Evolutionary conservation across 768 basidiomycete genomes (phyloP), one percentile per base, ranked within the genome.

Genomic region (Boletales sp.): DNA sequence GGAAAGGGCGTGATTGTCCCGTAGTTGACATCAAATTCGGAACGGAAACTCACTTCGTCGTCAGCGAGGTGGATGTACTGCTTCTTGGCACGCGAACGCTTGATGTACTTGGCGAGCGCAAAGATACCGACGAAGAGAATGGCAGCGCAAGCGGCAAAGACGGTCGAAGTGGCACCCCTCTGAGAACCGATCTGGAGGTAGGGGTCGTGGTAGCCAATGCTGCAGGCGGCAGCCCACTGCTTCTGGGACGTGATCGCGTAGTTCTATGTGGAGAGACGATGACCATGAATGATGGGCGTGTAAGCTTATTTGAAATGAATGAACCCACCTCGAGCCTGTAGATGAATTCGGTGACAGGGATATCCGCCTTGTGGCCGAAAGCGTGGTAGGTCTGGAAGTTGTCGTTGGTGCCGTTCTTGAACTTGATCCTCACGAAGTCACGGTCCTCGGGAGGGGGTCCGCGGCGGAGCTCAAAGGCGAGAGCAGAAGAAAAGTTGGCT

Each of bases 261-360:
- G 67, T 72, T 72, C 77, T 76, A 49, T 46, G 27, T 13, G 12
- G 44, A 6, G 19, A 43, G 21, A 36, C 14, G 40, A 35, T 45
- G 46, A 36, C 54, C 40, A 45, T 34, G 19, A 40, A 27, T 21
- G 45, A 50, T 43, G 17, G 27, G 27, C 36, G 24, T 18, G 19
- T 13, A 11, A 42, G 43, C 29, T 21, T 14, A n/a, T 9, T n/a
- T 27, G 34, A 13, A 21, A 30, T 32, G 19, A 41, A 40, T 52
- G 36, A 36, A 41, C 72, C 15, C 63, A 87, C 88, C 80, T 90
- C 84, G 47, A 84, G 76, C 48, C 84, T 80, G 75, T 89, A 88
- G 66, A 90, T 86, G 74, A 91, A 90, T 64, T 90, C 87, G 13
- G 87, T 89, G 61, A 90, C 74, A 43, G 88, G 84, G 60, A 91